Base-by-base conservation (phyloP, 352 stramenopile species). In the Phytophthora pini region DNA sequence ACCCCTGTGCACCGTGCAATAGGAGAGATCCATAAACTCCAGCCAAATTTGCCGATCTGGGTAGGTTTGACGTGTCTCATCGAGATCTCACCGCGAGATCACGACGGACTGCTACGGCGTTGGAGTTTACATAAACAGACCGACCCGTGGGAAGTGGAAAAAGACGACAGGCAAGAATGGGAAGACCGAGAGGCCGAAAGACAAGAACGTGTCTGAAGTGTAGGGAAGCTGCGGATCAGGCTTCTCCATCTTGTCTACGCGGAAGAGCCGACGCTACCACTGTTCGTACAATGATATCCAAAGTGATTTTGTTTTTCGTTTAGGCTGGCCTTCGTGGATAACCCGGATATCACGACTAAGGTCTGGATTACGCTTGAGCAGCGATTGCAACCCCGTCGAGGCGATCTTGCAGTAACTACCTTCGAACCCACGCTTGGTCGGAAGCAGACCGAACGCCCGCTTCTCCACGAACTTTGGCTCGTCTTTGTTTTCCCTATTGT, bases 241-340 rank as follows among this genome's bases (percentile, higher is more conserved):
- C 46, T 61, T 49, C 10, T 61, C 43, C 8, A 53, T 15, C 15
- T 51, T 7, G 41, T 53, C 53, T 13, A 53, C 41, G 39, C 26
- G 29, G 15, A 61, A 61, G 29, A 53, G 53, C 34, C 32, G 34
- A 44, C 41, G 41, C 41, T 43, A 61, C 53, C 53, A 61, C 0
- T 47, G 41, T 29, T 47, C 41, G 17, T n/a, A 47, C 17, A 47
- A 31, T 8, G 17, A 24, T 13, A 44, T n/a, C 20, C 41, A 20
- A 34, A 9, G 40, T 13, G 39, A 3, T 5, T 7, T 20, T 20
- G 15, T 10, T 32, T 44, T 61, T 31, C 11, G 0, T 20, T 20
- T 20, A 20, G 17, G 17, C 17, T 20, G 17, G 17, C 17, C 17
- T 31, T 61, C 40, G 17, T 45, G n/a, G 4, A 53, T 22, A 17